Conservation (phyloP, 2,329 filamentous ascomycete genomes). For the Alternaria incomplexa region DNA sequence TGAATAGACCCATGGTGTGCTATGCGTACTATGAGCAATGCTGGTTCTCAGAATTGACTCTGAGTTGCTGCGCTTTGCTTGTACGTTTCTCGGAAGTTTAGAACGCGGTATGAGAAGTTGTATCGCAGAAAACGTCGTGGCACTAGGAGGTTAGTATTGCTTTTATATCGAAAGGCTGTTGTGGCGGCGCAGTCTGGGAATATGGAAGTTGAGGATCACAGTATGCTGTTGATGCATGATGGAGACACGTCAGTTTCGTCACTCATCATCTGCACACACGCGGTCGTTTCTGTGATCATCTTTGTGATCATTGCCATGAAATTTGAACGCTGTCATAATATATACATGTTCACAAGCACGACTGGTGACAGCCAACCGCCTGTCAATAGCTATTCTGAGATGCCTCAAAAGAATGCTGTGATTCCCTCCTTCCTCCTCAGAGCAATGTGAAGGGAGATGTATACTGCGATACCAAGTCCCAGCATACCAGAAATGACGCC, state of each 20-base stretch:
- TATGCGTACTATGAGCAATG: neutral
- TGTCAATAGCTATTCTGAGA: neutral
- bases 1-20: neutral
- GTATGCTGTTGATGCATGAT: neutral
- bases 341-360: neutral
- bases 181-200: neutral
- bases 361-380: neutral
- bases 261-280: neutral
- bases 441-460: conserved; percentile 38
- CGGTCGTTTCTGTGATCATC: neutral
- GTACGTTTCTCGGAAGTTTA: neutral
- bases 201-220: neutral
- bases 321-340: neutral
- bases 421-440: conserved; percentile 33
- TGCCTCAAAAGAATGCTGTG: conserved; percentile 2
- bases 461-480: conserved; percentile 37
- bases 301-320: neutral
- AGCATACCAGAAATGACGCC: conserved; percentile 32
- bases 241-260: neutral
- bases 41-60: neutral
- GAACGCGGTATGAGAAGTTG: neutral
- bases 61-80: neutral
- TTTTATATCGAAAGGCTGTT: neutral
- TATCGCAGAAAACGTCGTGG: neutral
- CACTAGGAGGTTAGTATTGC: neutral